Percentiles rank a stretch among this genome's conserved stretches.
These are phyloP conservation scores for Boletus sp. DNA, from an alignment of 1,284 basidiomycete genomes.

Conservation along the genomic window DNA sequence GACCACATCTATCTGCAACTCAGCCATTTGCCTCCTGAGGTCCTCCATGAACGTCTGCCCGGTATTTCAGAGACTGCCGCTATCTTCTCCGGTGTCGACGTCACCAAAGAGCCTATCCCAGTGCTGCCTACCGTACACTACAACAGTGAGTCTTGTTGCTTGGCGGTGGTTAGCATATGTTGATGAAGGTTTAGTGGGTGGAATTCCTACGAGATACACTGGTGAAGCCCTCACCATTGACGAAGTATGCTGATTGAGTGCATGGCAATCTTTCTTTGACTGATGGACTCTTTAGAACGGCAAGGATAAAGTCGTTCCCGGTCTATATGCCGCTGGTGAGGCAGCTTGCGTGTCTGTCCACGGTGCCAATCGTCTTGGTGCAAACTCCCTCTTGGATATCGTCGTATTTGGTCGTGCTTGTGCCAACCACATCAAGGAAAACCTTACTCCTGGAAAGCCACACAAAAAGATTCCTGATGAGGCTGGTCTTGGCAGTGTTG, in stretches of 20 bases:
- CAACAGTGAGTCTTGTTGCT: slow-evolving; percentile 63
- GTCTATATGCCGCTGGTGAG: slow-evolving; percentile 98
- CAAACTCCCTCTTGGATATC: slow-evolving; percentile 98
- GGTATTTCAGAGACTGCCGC: slow-evolving; percentile 99
- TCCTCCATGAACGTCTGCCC: slow-evolving; percentile 95
- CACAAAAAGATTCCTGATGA: slow-evolving; percentile 89
- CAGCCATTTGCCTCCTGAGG: slow-evolving; percentile 93
- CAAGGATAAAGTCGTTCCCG: slow-evolving; percentile 93
- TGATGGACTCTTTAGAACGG: slow-evolving; percentile 48
- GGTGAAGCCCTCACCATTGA: slow-evolving; percentile 92
- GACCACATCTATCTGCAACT: slow-evolving; percentile 98
- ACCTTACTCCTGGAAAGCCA: slow-evolving; percentile 82
- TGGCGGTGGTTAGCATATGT: neutral
- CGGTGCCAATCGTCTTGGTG: slow-evolving; percentile 98
- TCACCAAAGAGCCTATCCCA: slow-evolving; percentile 98
- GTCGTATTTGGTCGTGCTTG: slow-evolving; percentile 99
- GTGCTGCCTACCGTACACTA: slow-evolving; percentile 96
- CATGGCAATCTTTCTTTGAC: neutral
- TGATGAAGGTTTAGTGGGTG: slow-evolving; percentile 73
- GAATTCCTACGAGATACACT: slow-evolving; percentile 98
- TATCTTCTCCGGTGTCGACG: slow-evolving; percentile 98
- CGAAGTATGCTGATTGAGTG: slow-evolving; percentile 37
- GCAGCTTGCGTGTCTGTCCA: slow-evolving; percentile 99
- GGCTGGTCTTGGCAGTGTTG: slow-evolving; percentile 83
- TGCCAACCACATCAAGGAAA: slow-evolving; percentile 97